A percentile compares a stretch with the other conserved stretches of the same genome.
phyloP scores from a whole-genome alignment of 1,284 basidiomycete genomes.

The Trichosporon sp. region DNA sequence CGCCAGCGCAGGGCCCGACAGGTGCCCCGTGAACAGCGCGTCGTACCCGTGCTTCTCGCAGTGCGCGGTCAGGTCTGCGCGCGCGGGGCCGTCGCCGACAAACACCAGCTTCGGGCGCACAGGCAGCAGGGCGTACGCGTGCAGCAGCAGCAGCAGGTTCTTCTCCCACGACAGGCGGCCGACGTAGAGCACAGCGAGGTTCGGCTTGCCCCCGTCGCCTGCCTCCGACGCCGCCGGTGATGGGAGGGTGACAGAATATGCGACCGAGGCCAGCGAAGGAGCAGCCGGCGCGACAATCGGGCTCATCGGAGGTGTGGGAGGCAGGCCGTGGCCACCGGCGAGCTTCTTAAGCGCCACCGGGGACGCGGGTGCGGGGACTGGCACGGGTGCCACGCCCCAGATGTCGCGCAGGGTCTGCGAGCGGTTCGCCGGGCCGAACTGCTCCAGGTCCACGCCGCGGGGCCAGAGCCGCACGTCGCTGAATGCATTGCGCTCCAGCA shows the following conservation, averaged over 20 bases:
- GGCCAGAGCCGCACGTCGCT: slow-evolving; percentile 56
- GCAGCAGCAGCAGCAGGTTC: slow-evolving; percentile 57
- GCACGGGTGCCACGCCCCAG: slow-evolving; percentile 50
- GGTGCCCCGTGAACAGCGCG: slow-evolving; percentile 56
- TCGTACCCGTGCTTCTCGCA: slow-evolving; percentile 52
- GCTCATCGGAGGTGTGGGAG: slow-evolving; percentile 44
- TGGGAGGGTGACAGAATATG: background rate
- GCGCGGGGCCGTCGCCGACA: slow-evolving; percentile 57
- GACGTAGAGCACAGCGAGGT: slow-evolving; percentile 45
- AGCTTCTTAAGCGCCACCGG: slow-evolving; percentile 42
- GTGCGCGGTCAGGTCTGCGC: slow-evolving; percentile 51
- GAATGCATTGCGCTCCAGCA: slow-evolving; percentile 53
- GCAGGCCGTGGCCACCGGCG: slow-evolving; percentile 32
- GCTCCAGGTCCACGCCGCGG: slow-evolving; percentile 51
- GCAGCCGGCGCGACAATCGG: slow-evolving; percentile 24
- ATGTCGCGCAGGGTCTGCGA: slow-evolving; percentile 48
- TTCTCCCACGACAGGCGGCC: slow-evolving; percentile 57
- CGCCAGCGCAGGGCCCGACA: slow-evolving; percentile 49
- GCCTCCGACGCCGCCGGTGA: background rate
- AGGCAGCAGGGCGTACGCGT: slow-evolving; percentile 47
- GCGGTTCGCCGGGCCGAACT: slow-evolving; percentile 52
- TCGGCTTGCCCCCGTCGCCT: background rate
- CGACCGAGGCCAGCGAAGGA: background rate
- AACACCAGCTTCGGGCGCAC: slow-evolving; percentile 53
- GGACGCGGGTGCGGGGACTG: slow-evolving; percentile 3